Percentiles rank a stretch among this genome's conserved stretches.
Conservation (phyloP, 208 protist genomes). For the Wallacemonas sp. region DNA sequence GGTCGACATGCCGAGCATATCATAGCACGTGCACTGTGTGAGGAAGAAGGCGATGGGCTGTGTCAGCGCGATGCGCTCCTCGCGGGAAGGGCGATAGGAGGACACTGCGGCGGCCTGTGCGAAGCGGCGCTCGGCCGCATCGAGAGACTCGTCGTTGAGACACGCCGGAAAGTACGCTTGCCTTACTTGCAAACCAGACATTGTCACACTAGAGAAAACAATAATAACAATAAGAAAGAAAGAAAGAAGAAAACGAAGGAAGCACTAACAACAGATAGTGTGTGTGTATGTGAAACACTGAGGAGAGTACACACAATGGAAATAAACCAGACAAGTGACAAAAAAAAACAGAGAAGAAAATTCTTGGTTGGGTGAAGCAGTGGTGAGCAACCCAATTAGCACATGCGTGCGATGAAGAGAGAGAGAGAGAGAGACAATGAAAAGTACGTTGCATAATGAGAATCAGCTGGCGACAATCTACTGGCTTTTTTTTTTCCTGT, state of each 20-base stretch:
- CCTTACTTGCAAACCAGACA: slow-evolving; percentile 33
- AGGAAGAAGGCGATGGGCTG: slow-evolving; percentile 69
- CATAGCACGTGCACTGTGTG: slow-evolving; percentile 77
- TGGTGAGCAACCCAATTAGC: too few species aligned
- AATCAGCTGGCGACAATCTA: too few species aligned
- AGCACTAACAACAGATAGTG: background rate
- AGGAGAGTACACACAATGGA: too few species aligned
- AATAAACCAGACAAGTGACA: too few species aligned
- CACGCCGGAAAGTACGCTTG: slow-evolving; percentile 28
- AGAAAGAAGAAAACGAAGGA: background rate
- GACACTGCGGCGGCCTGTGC: slow-evolving; percentile 21
- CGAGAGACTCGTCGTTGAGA: background rate
- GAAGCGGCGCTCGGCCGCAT: background rate
- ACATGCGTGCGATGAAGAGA: too few species aligned
- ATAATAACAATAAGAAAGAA: slow-evolving; percentile 5
- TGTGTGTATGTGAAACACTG: background rate
- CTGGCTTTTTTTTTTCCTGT: too few species aligned
- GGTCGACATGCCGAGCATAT: slow-evolving; percentile 80
- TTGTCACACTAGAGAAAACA: slow-evolving; percentile 12
- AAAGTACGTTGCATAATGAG: too few species aligned
- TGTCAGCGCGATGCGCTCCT: slow-evolving; percentile 58
- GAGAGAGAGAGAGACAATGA: too few species aligned
- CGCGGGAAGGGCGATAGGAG: slow-evolving; percentile 56
- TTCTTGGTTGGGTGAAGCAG: too few species aligned
- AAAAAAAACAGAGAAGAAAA: too few species aligned